These are phyloP conservation scores for Ascochyta lentis DNA, from an alignment of 2,329 filamentous ascomycete genomes.

Conservation along the genomic window DNA sequence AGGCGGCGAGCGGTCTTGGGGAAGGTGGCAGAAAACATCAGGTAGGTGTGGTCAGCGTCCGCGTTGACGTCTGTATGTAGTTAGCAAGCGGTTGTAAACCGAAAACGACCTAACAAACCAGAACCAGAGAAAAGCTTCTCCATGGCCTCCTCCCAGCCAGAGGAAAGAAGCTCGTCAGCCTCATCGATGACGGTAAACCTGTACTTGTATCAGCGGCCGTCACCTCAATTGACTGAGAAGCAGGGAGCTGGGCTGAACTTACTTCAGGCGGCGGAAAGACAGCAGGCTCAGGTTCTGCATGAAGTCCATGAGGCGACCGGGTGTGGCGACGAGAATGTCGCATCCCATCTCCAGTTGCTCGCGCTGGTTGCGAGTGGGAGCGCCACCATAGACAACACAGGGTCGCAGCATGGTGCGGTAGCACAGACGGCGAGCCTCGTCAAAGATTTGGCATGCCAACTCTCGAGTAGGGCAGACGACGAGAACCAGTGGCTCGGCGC, in stretches of 20 bases:
- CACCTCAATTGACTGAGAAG: neutral
- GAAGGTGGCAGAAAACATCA: conserved; percentile 97
- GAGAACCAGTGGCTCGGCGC: conserved; percentile 86
- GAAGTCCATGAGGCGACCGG: conserved; percentile 85
- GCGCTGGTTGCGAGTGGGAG: conserved; percentile 72
- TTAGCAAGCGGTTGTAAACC: conserved; percentile 18
- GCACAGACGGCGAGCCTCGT: conserved; percentile 89
- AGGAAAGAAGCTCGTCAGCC: conserved; percentile 87
- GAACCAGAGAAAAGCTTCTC: conserved; percentile 78
- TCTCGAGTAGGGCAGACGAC: conserved; percentile 88
- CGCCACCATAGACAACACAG: conserved; percentile 87
- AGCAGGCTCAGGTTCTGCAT: conserved; percentile 74
- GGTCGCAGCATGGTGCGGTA: conserved; percentile 95
- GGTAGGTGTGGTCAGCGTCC: conserved; percentile 70
- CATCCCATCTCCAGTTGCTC: conserved; percentile 81
- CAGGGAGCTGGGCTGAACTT: conserved; percentile 46
- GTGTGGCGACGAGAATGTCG: conserved; percentile 86
- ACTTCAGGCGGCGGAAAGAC: conserved; percentile 77
- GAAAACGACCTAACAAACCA: conserved; percentile 62
- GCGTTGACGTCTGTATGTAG: conserved; percentile 70
- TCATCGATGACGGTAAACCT: conserved; percentile 70
- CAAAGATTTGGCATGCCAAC: conserved; percentile 92
- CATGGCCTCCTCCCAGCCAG: conserved; percentile 80
- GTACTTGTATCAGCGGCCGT: neutral
- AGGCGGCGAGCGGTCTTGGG: conserved; percentile 78